Conservation (phyloP, 75 land plant species). For the Ceratopteris richardii region DNA sequence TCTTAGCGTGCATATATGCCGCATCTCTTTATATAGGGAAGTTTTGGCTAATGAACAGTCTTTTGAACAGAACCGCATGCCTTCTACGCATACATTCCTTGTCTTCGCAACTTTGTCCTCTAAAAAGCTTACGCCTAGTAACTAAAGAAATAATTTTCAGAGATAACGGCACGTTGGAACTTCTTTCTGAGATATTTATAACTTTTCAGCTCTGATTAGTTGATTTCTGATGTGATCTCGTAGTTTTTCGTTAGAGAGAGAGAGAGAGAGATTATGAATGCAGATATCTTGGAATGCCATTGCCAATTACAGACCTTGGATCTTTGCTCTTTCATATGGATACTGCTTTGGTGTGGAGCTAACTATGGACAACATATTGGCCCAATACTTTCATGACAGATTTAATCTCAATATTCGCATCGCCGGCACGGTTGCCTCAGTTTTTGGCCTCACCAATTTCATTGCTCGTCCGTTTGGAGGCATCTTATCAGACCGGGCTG, state of each 20-base stretch:
- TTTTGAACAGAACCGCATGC: too few relatives aligned
- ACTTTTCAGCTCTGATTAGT: background rate
- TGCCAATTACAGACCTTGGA: slow-evolving; percentile 10
- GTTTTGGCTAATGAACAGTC: too few relatives aligned
- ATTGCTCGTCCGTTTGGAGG: slow-evolving; percentile 30
- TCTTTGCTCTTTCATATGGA: slow-evolving; percentile 10
- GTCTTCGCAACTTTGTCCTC: too few relatives aligned
- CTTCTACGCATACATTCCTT: too few relatives aligned
- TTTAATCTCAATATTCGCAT: slow-evolving; percentile 15
- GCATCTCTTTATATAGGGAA: too few relatives aligned
- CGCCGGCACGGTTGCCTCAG: slow-evolving; percentile 13
- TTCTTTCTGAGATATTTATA: too few relatives aligned
- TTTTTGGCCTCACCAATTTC: slow-evolving; percentile 11
- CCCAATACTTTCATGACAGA: slow-evolving; percentile 15
- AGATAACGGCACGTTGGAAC: too few relatives aligned
- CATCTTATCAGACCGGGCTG: slow-evolving; percentile 38
- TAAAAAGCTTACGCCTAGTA: too few relatives aligned
- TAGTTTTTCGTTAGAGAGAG: background rate
- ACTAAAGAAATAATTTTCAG: too few relatives aligned
- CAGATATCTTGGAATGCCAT: slow-evolving; percentile 27
- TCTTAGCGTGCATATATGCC: too few relatives aligned
- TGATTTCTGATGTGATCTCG: background rate
- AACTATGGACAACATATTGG: slow-evolving; percentile 16
- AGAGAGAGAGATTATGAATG: background rate
- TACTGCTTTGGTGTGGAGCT: slow-evolving; percentile 21